Conservation (phyloP, 176 grass and related monocot species). For the Carex cristatella region DNA sequence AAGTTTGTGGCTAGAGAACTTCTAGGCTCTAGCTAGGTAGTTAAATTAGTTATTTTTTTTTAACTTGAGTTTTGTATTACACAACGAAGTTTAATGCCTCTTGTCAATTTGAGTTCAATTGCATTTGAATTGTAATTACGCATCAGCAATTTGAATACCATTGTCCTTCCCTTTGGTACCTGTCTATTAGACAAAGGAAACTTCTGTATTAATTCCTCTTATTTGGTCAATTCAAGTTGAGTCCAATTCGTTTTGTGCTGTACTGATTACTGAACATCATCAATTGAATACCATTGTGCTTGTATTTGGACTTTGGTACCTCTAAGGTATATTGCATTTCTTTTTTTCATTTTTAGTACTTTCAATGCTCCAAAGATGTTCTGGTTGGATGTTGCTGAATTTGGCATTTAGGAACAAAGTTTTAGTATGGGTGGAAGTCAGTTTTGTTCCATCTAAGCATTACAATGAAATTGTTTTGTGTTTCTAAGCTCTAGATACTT, state of each 20-base stretch:
- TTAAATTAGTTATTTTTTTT: too few relatives aligned
- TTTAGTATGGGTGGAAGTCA: background rate
- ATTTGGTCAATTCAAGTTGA: background rate
- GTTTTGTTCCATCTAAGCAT: background rate
- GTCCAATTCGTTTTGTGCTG: background rate
- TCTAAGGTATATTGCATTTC: too few relatives aligned
- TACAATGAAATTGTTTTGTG: background rate
- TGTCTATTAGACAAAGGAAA: background rate
- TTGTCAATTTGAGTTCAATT: background rate
- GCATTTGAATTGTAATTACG: background rate
- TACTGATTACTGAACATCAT: background rate
- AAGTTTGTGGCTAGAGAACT: background rate
- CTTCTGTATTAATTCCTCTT: background rate
- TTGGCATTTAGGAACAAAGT: background rate
- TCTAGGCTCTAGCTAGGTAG: too few relatives aligned
- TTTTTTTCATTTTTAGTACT: background rate
- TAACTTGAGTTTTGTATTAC: background rate
- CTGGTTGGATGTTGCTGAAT: background rate
- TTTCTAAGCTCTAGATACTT: background rate
- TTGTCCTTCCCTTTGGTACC: background rate
- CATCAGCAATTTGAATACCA: background rate
- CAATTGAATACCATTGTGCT: background rate
- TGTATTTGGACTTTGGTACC: background rate
- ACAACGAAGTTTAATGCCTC: background rate
- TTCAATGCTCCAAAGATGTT: background rate